phyloP scores from a whole-genome alignment of 164 flowering plant genomes.

The Liriodendron chinense region DNA sequence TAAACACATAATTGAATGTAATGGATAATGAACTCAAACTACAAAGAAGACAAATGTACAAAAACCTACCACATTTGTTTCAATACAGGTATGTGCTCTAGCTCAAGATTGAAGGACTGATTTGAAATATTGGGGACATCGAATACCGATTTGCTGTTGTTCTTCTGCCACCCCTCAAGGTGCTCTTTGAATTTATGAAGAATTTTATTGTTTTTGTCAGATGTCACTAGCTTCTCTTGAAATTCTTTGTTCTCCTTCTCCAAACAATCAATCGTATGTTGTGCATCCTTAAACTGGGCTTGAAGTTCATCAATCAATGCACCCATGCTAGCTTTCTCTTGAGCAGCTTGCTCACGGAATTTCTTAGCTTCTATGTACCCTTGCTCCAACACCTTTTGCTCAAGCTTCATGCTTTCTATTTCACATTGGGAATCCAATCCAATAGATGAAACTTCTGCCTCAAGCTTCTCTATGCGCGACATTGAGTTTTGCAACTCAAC shows the following conservation, averaged over 20 bases:
- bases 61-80: slow-evolving; percentile 44
- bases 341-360: slow-evolving; percentile 40
- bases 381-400: slow-evolving; percentile 53
- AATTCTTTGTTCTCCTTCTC: slow-evolving; percentile 56
- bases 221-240: slow-evolving; percentile 39
- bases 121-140: background rate
- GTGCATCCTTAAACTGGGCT: slow-evolving; percentile 33
- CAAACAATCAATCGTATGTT: slow-evolving; percentile 31
- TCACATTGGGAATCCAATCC: slow-evolving; percentile 79
- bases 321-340: slow-evolving; percentile 43
- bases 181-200: slow-evolving; percentile 34
- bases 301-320: slow-evolving; percentile 38
- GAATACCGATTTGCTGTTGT: slow-evolving; percentile 8
- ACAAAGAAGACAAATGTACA: background rate
- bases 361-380: slow-evolving; percentile 47
- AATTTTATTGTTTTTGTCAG: slow-evolving; percentile 25
- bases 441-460: slow-evolving; percentile 51
- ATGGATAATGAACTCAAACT: background rate
- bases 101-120: slow-evolving; percentile 17
- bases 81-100: slow-evolving; percentile 17
- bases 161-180: slow-evolving; percentile 25
- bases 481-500: slow-evolving; percentile 40
- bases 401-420: slow-evolving; percentile 80
- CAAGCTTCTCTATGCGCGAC: slow-evolving; percentile 48
- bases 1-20: background rate